phyloP scores from a whole-genome alignment of 305 asterid genomes.

The Fraxinus sp. region DNA sequence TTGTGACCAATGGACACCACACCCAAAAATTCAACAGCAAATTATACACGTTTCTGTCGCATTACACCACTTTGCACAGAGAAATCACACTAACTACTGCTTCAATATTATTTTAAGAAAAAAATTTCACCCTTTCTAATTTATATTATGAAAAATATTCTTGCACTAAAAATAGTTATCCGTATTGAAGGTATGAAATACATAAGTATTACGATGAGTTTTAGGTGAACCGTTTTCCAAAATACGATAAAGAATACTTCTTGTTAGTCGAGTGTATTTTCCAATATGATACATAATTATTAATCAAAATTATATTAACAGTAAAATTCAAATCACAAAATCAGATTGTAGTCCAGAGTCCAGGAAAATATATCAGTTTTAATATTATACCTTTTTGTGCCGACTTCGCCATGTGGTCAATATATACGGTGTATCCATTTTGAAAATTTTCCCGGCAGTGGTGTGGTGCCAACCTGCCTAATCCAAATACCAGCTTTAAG shows the following conservation, averaged over 20 bases:
- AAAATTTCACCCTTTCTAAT: background rate
- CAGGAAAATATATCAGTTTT: background rate
- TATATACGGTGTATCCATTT: background rate
- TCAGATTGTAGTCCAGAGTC: slow-evolving; percentile 3
- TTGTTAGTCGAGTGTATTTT: too few relatives aligned
- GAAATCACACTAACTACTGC: background rate
- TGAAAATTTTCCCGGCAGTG: background rate
- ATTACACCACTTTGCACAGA: slow-evolving; percentile 25
- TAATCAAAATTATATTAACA: background rate
- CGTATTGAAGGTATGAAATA: background rate
- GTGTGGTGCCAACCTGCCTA: slow-evolving; percentile 22
- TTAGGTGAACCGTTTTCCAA: background rate
- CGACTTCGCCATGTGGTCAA: background rate
- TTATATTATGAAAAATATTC: background rate
- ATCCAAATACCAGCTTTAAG: slow-evolving; percentile 3
- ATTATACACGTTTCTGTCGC: slow-evolving; percentile 27
- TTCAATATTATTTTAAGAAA: background rate
- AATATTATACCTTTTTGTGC: background rate
- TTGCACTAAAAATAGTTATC: background rate
- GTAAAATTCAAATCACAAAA: background rate
- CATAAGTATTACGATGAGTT: background rate
- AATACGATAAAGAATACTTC: background rate
- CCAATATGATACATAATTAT: too few relatives aligned
- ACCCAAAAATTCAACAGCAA: background rate
- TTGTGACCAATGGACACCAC: slow-evolving; percentile 11